A percentile compares a stretch with the other conserved stretches of the same genome.
Conservation (phyloP, 2,329 filamentous ascomycete genomes). For the Coniochaeta hoffmannii region DNA sequence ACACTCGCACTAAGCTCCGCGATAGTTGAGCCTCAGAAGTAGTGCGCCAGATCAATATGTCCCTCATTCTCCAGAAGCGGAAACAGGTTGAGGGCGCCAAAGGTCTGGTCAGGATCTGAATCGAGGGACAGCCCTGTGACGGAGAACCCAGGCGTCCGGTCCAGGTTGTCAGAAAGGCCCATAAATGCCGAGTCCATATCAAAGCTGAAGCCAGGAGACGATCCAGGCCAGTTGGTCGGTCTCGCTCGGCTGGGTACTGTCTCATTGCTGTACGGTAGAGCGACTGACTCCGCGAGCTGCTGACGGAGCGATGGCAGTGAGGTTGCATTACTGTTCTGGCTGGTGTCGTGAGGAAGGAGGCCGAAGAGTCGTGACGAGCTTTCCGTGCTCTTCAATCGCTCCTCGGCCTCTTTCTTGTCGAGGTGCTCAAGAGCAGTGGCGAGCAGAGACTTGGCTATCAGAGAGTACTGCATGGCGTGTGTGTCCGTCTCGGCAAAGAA, state of each 20-base stretch:
- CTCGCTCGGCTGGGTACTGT: neutral
- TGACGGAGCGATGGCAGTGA: neutral
- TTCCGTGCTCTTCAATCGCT: conserved; percentile 38
- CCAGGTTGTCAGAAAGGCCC: conserved; percentile 26
- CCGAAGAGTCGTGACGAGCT: conserved; percentile 46
- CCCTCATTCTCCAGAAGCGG: conserved; percentile 42
- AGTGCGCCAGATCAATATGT: conserved; percentile 42
- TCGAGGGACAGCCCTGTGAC: conserved; percentile 29
- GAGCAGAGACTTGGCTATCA: conserved; percentile 44
- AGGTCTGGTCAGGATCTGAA: conserved; percentile 31
- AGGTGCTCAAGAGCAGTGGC: conserved; percentile 37
- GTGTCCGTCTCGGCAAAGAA: conserved; percentile 41
- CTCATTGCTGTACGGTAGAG: conserved; percentile 1
- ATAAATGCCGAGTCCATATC: conserved; percentile 16
- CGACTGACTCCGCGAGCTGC: conserved; percentile 1
- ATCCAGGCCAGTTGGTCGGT: neutral
- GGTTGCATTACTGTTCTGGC: neutral
- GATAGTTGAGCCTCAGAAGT: conserved; percentile 24
- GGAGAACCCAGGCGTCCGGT: conserved; percentile 33
- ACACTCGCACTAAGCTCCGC: too few species aligned
- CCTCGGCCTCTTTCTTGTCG: conserved; percentile 37
- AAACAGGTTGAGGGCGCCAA: conserved; percentile 41
- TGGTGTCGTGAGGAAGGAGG: conserved; percentile 28
- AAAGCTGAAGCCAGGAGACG: conserved; percentile 11
- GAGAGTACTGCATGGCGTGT: conserved; percentile 44